These are phyloP conservation scores for Monilinia laxa DNA, from an alignment of 2,329 filamentous ascomycete genomes.

Conservation along the genomic window DNA sequence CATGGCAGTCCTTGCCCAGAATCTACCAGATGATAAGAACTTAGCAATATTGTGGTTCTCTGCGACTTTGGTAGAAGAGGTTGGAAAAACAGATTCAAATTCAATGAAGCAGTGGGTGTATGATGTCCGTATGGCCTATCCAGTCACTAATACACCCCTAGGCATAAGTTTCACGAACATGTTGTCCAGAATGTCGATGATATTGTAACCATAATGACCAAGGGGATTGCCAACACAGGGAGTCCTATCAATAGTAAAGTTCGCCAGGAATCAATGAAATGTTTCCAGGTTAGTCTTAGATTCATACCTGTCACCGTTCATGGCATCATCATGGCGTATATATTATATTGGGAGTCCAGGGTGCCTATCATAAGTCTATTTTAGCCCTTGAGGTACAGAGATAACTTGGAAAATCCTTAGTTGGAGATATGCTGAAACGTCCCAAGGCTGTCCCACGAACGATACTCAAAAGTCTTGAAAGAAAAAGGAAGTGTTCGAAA, in stretches of 20 bases:
- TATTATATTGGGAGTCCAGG: not conserved
- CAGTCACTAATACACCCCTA: slow-evolving; percentile 28
- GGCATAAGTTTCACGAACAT: slow-evolving; percentile 49
- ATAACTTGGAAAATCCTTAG: not conserved
- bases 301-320: not conserved
- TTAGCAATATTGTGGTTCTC: slow-evolving; percentile 65
- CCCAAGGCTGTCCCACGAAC: not conserved
- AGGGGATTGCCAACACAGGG: slow-evolving; percentile 42
- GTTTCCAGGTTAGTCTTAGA: slow-evolving; percentile 53
- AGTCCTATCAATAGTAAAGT: slow-evolving; percentile 46
- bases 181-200: slow-evolving; percentile 53
- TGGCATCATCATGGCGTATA: not conserved
- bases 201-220: slow-evolving; percentile 49
- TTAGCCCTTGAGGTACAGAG: not conserved
- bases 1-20: slow-evolving; percentile 47
- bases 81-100: slow-evolving; percentile 64
- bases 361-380: not conserved
- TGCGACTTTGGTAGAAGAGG: slow-evolving; percentile 62
- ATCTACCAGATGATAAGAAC: slow-evolving; percentile 51
- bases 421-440: slow-evolving; percentile 7
- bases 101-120: slow-evolving; percentile 53
- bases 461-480: not conserved
- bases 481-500: not conserved
- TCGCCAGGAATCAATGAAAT: slow-evolving; percentile 57
- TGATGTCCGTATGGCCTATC: slow-evolving; percentile 18